Conservation (phyloP, 306 rosid genomes). For the Medicago ruthenica region DNA sequence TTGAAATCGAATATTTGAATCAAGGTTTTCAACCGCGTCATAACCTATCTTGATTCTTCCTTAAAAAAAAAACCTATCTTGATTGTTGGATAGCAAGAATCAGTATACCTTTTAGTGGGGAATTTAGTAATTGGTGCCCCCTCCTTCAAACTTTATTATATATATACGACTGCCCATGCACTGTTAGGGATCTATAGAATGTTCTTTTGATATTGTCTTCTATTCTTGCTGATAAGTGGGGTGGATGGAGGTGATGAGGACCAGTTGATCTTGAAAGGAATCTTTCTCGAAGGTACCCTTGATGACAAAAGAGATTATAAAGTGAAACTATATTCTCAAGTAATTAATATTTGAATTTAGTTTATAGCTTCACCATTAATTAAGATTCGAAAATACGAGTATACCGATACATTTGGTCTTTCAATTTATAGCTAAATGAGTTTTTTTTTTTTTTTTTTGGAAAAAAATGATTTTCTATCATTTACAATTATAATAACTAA, state of each 20-base stretch:
- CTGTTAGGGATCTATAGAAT: background rate
- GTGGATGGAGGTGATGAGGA: background rate
- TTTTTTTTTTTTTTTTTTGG: too few species aligned
- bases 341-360: background rate
- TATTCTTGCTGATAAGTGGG: background rate
- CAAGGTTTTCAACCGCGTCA: background rate
- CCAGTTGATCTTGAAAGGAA: conserved; percentile 9
- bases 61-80: background rate
- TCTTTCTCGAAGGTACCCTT: background rate
- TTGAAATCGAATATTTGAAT: conserved; percentile 4
- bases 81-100: conserved; percentile 5
- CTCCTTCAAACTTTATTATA: background rate
- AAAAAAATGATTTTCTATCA: too few species aligned
- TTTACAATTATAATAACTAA: too few species aligned
- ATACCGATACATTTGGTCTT: too few species aligned
- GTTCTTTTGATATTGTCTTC: background rate
- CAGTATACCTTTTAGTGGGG: background rate
- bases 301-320: background rate
- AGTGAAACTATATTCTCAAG: background rate
- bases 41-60: too few species aligned
- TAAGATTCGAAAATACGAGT: too few species aligned
- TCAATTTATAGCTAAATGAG: too few species aligned
- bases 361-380: too few species aligned
- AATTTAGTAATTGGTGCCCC: background rate
- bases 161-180: background rate